Percentiles rank a stretch among this genome's conserved stretches.
Evolutionary conservation across 345 rosid species (phyloP).

Genomic region (Eucalyptus curtisii): DNA sequence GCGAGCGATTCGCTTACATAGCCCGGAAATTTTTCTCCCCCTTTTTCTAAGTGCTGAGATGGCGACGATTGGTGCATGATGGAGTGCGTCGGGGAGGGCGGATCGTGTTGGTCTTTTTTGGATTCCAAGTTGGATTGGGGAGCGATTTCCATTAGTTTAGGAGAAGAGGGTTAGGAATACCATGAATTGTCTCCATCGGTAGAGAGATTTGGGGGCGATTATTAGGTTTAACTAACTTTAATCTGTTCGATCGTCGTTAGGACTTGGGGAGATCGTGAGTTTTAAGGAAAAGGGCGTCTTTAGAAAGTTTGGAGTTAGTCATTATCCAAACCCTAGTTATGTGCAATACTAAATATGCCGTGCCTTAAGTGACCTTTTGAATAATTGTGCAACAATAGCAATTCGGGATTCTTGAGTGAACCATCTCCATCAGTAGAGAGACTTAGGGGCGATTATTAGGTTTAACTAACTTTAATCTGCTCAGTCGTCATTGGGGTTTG

Average conservation of each 20-base stretch:
- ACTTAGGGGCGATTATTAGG: not conserved
- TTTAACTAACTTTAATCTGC: not conserved
- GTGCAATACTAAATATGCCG: not conserved
- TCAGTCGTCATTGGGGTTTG: not conserved
- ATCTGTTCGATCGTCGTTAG: not conserved
- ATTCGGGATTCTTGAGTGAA: not conserved
- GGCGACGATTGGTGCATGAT: not conserved
- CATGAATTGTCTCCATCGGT: not conserved
- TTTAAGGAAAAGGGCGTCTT: not conserved
- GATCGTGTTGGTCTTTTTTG: not conserved
- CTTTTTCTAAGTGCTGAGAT: not conserved
- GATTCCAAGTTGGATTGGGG: not conserved
- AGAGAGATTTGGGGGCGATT: not conserved
- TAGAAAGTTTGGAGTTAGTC: not conserved
- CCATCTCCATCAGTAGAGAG: not conserved
- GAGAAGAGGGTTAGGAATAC: not conserved
- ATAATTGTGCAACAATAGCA: not conserved
- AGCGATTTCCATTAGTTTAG: not conserved
- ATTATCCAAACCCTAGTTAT: not conserved
- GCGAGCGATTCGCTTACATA: not conserved
- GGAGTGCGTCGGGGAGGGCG: not conserved
- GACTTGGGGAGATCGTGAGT: not conserved
- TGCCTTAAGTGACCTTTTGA: not conserved
- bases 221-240: not conserved
- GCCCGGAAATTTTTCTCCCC: not conserved